Evolutionary conservation across 208 protist species (phyloP).

Genomic region (Acanthamoeba castellanii): DNA sequence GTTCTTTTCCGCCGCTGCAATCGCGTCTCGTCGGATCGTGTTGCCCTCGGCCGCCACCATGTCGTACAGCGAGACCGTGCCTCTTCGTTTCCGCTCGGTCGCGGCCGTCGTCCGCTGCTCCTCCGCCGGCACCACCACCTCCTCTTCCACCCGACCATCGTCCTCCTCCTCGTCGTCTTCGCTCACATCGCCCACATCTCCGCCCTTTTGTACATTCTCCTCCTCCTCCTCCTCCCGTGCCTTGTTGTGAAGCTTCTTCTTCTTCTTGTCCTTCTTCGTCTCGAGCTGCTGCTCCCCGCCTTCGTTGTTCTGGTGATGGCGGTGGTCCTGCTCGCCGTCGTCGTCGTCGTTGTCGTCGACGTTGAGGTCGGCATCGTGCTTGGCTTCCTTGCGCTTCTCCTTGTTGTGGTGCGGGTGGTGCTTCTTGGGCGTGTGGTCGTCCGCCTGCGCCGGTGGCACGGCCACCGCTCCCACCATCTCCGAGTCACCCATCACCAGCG

Average conservation of each 20-base stretch:
- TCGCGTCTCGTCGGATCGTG: neutral
- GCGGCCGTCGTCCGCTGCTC: slow-evolving; percentile 27
- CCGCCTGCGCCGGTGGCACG: too few relatives aligned
- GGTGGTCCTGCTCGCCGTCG: too few relatives aligned
- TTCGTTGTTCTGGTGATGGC: neutral
- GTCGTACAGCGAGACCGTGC: slow-evolving; percentile 33
- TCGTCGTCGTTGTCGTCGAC: neutral
- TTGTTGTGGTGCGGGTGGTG: neutral
- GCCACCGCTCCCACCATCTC: neutral
- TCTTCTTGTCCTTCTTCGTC: neutral
- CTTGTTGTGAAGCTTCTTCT: neutral
- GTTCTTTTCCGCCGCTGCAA: neutral
- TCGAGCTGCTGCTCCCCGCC: neutral
- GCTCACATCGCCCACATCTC: neutral
- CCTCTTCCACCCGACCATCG: neutral
- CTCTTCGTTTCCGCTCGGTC: slow-evolving; percentile 11
- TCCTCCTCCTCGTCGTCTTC: slow-evolving; percentile 8
- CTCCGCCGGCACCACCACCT: slow-evolving; percentile 36
- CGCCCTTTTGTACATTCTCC: neutral
- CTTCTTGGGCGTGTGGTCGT: neutral
- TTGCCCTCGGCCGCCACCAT: slow-evolving; percentile 58
- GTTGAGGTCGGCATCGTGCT: too few relatives aligned
- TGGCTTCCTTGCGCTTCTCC: neutral
- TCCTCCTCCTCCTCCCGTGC: neutral
- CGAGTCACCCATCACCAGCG: neutral